phyloP scores from a whole-genome alignment of 2,329 filamentous ascomycete genomes.

The Colletotrichum lini region DNA sequence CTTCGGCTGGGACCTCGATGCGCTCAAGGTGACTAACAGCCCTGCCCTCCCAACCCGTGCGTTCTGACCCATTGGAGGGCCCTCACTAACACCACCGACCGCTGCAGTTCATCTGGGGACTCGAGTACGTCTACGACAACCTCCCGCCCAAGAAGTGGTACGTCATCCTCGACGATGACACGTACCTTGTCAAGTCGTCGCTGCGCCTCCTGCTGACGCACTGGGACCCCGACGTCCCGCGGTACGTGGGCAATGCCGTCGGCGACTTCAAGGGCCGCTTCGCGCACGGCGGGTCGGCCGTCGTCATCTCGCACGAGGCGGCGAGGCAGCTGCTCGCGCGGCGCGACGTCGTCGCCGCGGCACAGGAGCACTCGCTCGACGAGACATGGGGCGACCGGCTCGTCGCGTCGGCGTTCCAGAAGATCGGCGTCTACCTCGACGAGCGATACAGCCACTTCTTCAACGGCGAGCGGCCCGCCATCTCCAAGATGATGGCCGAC shows the following conservation, averaged over 20 bases:
- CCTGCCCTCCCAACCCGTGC: background rate
- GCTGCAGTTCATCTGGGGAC: conserved; percentile 66
- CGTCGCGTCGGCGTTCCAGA: conserved; percentile 67
- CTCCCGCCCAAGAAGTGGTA: conserved; percentile 73
- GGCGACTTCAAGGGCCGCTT: conserved; percentile 70
- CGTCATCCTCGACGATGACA: conserved; percentile 71
- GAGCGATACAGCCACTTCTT: conserved; percentile 69
- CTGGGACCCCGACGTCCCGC: conserved; percentile 60
- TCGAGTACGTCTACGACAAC: conserved; percentile 65
- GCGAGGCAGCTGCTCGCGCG: conserved; percentile 62
- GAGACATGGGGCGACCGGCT: conserved; percentile 70
- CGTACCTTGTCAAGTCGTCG: conserved; percentile 66
- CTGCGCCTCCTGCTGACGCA: conserved; percentile 64
- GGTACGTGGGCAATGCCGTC: conserved; percentile 70
- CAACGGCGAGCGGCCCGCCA: conserved; percentile 67
- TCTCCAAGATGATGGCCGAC: conserved; percentile 64
- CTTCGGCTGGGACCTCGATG: conserved; percentile 65
- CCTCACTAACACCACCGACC: conserved; percentile 2
- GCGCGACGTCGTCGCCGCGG: conserved; percentile 58
- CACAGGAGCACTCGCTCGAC: conserved; percentile 63
- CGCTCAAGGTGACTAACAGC: conserved; percentile 59
- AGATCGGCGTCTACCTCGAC: conserved; percentile 68
- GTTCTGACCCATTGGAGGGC: conserved; percentile 3
- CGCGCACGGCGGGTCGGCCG: conserved; percentile 69
- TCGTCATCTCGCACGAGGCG: conserved; percentile 66